A percentile compares a stretch with the other conserved stretches of the same genome.
Conservation (phyloP, 495 filamentous ascomycete species). For the Acidomyces sp. region DNA sequence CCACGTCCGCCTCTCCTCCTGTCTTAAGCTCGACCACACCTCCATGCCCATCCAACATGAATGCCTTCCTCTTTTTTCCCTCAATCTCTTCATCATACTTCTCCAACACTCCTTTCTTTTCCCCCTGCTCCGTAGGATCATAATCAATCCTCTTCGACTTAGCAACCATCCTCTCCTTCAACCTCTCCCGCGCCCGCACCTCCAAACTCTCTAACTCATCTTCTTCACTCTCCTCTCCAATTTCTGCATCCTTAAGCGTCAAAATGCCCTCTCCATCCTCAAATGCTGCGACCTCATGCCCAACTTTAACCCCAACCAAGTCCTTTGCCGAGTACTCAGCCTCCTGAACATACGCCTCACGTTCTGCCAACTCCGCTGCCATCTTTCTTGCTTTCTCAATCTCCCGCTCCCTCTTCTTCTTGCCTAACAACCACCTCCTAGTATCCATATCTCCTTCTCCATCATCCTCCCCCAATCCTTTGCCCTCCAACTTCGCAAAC, state of each 20-base stretch:
- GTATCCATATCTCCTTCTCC: conserved; percentile 61
- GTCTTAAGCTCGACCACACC: conserved; percentile 51
- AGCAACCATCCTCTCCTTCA: conserved; percentile 61
- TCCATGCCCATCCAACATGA: conserved; percentile 69
- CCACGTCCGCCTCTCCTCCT: conserved; percentile 39
- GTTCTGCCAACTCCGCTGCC: conserved; percentile 61
- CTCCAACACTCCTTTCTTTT: conserved; percentile 53
- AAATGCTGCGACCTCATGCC: conserved; percentile 66
- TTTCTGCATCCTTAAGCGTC: conserved; percentile 77
- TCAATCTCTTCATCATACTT: conserved; percentile 95
- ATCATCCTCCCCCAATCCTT: conserved; percentile 62
- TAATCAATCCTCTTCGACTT: conserved; percentile 91
- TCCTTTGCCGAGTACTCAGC: conserved; percentile 65
- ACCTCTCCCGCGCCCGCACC: conserved; percentile 61
- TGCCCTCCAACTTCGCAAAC: conserved; percentile 59
- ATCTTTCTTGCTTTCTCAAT: conserved; percentile 63
- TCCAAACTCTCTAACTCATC: conserved; percentile 84
- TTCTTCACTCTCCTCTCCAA: conserved; percentile 76
- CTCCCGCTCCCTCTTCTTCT: conserved; percentile 86
- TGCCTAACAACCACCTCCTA: conserved; percentile 66
- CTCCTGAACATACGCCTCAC: conserved; percentile 36
- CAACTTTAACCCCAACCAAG: conserved; percentile 80
- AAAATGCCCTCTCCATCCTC: conserved; percentile 71
- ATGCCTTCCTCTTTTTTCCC: conserved; percentile 79
- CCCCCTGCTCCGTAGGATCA: conserved; percentile 63